phyloP scores from a whole-genome alignment of 805 yeast species.

The Hanseniaspora hatyaiensis region DNA sequence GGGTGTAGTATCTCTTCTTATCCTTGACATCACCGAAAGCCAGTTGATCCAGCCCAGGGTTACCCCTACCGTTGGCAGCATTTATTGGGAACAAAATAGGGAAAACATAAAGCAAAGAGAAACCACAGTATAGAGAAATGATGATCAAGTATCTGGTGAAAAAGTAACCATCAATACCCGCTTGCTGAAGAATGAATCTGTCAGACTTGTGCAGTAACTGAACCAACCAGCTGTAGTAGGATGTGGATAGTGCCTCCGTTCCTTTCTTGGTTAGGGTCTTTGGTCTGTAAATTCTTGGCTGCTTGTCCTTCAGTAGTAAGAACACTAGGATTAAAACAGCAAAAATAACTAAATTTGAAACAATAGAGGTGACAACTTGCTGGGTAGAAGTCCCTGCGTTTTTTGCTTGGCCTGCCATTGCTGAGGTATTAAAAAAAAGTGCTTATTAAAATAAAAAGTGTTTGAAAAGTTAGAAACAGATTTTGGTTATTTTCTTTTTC shows the following conservation, averaged over 20 bases:
- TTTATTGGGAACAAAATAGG: constrained; percentile 75
- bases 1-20: constrained; percentile 65
- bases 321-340: constrained; percentile 51
- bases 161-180: constrained; percentile 91
- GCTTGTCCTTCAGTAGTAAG: constrained; percentile 46
- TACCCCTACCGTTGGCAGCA: constrained; percentile 52
- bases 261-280: constrained; percentile 54
- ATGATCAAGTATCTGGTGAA: constrained; percentile 66
- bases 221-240: constrained; percentile 57
- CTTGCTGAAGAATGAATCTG: constrained; percentile 65
- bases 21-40: constrained; percentile 64
- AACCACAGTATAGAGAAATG: constrained; percentile 41
- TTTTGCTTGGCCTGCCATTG: neutral
- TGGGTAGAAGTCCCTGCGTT: constrained; percentile 46
- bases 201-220: constrained; percentile 57
- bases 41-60: constrained; percentile 60
- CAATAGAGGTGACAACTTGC: constrained; percentile 60
- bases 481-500: too few species aligned
- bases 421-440: neutral
- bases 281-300: constrained; percentile 73
- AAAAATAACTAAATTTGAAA: constrained; percentile 56
- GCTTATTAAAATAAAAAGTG: too few species aligned
- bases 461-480: too few species aligned
- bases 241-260: constrained; percentile 62
- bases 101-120: constrained; percentile 45